A percentile compares a stretch with the other conserved stretches of the same genome.
Evolutionary conservation across 495 filamentous ascomycete genomes (phyloP).

Genomic region (Cudoniella acicularis): DNA sequence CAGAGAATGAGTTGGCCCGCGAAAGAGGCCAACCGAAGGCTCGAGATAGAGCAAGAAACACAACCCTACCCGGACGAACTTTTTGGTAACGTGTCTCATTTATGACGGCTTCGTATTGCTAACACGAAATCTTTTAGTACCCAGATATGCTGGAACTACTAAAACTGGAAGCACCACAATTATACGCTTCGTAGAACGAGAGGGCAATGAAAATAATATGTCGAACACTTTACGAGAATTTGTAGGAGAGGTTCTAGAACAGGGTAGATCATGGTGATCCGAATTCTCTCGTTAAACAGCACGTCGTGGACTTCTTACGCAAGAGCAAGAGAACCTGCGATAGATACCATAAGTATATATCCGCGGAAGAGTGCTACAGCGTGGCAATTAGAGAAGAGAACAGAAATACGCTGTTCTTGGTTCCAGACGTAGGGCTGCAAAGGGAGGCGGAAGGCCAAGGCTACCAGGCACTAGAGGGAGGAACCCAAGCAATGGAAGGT

Average conservation of each 20-base stretch:
- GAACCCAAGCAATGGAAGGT: neutral
- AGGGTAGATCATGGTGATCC: neutral
- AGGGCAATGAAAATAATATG: conserved; percentile 3
- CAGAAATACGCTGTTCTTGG: conserved; percentile 2
- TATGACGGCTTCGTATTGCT: neutral
- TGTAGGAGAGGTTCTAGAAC: neutral
- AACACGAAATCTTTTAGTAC: neutral
- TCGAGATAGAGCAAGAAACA: neutral
- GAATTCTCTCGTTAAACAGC: conserved; percentile 1
- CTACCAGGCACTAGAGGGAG: conserved; percentile 1
- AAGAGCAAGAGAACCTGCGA: conserved; percentile 6
- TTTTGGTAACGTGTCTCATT: conserved; percentile 2
- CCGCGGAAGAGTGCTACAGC: conserved; percentile 8
- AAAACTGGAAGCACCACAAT: neutral
- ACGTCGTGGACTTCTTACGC: neutral
- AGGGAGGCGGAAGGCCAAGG: neutral
- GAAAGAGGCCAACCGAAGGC: neutral
- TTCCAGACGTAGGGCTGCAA: conserved; percentile 4
- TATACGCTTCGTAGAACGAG: conserved; percentile 7
- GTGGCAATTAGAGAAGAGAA: conserved; percentile 8
- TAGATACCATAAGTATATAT: conserved; percentile 5
- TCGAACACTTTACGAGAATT: neutral
- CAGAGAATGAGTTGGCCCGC: neutral
- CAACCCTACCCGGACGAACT: too few species aligned
- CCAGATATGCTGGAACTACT: neutral